These are phyloP conservation scores for Fusarium sp. DNA, from an alignment of 2,329 filamentous ascomycete genomes.

Conservation along the genomic window DNA sequence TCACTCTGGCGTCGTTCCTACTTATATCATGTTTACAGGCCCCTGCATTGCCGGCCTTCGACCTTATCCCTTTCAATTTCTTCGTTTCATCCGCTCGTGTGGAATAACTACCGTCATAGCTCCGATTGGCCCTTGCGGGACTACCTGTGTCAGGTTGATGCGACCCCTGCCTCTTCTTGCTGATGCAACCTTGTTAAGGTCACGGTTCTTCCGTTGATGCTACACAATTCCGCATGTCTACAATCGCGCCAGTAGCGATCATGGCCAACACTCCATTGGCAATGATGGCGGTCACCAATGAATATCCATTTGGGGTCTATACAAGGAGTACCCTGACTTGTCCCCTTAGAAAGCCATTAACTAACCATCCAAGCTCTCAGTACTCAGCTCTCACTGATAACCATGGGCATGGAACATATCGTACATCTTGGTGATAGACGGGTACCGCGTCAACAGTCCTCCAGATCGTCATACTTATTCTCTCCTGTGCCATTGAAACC, in stretches of 20 bases:
- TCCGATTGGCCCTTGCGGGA: neutral
- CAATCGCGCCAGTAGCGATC: neutral
- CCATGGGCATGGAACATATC: neutral
- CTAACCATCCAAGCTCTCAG: neutral
- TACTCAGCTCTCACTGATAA: neutral
- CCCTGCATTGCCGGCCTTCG: conserved; percentile 17
- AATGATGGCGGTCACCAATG: neutral
- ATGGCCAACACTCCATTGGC: neutral
- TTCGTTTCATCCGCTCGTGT: conserved; percentile 16
- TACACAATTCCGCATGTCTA: neutral
- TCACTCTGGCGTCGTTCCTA: neutral
- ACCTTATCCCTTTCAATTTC: conserved; percentile 7
- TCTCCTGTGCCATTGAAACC: neutral
- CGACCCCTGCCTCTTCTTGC: neutral
- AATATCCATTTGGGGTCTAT: neutral
- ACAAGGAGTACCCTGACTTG: neutral
- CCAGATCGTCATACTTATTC: neutral
- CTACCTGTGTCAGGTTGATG: conserved; percentile 1
- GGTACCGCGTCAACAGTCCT: neutral
- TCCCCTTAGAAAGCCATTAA: neutral
- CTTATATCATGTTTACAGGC: conserved; percentile 1
- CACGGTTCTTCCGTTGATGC: neutral
- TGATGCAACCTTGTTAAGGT: neutral
- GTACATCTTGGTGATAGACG: neutral
- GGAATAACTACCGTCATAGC: conserved; percentile 9